phyloP scores from a whole-genome alignment of 2,329 filamentous ascomycete species.

The Sarocladiaceae sp. region DNA sequence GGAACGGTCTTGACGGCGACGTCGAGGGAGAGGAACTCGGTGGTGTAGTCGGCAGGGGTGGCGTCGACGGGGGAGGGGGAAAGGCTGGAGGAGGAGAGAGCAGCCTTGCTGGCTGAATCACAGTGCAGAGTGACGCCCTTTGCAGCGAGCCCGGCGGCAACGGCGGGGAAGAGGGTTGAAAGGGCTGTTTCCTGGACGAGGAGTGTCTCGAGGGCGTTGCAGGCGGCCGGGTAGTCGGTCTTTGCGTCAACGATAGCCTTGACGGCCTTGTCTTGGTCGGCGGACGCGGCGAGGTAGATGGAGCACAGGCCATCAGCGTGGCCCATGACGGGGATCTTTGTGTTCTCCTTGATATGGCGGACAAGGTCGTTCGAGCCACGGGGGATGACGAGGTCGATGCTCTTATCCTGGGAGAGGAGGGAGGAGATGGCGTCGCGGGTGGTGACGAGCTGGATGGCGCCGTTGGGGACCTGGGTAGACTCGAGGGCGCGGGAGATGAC shows the following conservation, averaged over 20 bases:
- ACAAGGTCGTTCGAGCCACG: constrained; percentile 87
- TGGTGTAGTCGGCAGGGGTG: constrained; percentile 67
- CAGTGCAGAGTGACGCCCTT: constrained; percentile 81
- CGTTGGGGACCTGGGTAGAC: constrained; percentile 69
- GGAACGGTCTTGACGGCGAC: constrained; percentile 78
- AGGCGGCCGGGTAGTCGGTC: constrained; percentile 89
- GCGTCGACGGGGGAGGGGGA: constrained; percentile 46
- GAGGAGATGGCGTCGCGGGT: constrained; percentile 86
- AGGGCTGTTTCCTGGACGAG: constrained; percentile 73
- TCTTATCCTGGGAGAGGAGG: constrained; percentile 75
- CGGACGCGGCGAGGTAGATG: constrained; percentile 76
- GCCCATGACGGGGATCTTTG: constrained; percentile 90
- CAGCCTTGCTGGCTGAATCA: constrained; percentile 61
- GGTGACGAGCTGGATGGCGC: constrained; percentile 87
- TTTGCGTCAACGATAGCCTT: constrained; percentile 86
- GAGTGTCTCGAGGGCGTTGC: constrained; percentile 89
- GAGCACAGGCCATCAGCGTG: constrained; percentile 92
- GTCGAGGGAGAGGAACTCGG: constrained; percentile 81
- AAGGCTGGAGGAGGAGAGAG: constrained; percentile 45
- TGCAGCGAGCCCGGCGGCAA: constrained; percentile 66
- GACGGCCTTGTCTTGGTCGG: constrained; percentile 63
- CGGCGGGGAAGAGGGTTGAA: constrained; percentile 57
- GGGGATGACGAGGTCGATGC: constrained; percentile 93
- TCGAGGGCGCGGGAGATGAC: constrained; percentile 76
- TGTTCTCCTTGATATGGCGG: constrained; percentile 80